Base-by-base conservation (phyloP, 1,284 basidiomycete species). In the Mycena citricolor region DNA sequence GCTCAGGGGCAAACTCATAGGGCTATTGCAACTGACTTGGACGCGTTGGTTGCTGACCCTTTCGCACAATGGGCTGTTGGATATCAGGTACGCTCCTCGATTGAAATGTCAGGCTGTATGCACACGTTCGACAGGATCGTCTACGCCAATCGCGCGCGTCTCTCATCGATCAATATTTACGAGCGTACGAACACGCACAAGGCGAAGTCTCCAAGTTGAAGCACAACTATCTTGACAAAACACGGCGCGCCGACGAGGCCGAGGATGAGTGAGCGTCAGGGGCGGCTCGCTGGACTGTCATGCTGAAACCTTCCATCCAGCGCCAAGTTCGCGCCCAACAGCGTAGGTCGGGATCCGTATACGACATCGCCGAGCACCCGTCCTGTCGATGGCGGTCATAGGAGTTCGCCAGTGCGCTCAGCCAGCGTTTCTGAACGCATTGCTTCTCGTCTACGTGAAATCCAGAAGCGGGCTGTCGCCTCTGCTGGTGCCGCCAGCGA, bases 301-400 rank as follows among this genome's bases (percentile, higher is more conserved):
- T 38, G 19, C 20, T 12, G n/a, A n/a, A n/a, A n/a, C n/a, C n/a
- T n/a, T n/a, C n/a, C 32, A 29, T 46, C 8, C 47, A 89, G 90
- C 61, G 87, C 79, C 35, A 90, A 89, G 59, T 94, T 94, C 57
- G 88, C 90, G 4, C 90, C 90, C 2, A 81, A 75, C 56, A 71
- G 68, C 53, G 72, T 71, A 47, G 69, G 67, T 24, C 65, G 65
- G 8, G 86, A 90, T 63, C 79, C 77, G 48, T 90, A 86, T 61
- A 90, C 88, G 2, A 76, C 72, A 10, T 89, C 89, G 13, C 89
- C 89, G 8, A 77, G 77, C 39, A 63, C 82, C 11, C 69, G 72
- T 16, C 83, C 83, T 17, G 70, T 67, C 14, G 82, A 86, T 52
- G 64, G 64, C 26, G 61, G 54, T 39, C 73, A 74, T 42, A 60